phyloP scores from a whole-genome alignment of 129 eudicot genomes.

The Centaurea solstitialis region DNA sequence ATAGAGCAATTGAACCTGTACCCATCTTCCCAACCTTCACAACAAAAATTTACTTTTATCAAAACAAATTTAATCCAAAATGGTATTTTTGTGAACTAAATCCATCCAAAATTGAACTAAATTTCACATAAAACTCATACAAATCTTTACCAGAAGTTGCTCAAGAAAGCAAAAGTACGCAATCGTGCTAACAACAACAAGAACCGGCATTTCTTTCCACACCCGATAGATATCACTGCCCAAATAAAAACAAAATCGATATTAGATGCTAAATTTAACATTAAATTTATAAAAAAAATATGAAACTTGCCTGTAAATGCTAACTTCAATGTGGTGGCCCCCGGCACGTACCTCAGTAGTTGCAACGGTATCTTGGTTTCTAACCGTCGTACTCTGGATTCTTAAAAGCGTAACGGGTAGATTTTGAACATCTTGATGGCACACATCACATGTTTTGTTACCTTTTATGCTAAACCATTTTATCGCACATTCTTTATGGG shows the following conservation, averaged over 20 bases:
- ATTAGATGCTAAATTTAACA: neutral
- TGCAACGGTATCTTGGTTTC: slow-evolving; percentile 35
- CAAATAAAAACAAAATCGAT: neutral
- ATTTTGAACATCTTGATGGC: slow-evolving; percentile 84
- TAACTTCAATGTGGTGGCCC: slow-evolving; percentile 51
- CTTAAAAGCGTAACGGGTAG: slow-evolving; percentile 84
- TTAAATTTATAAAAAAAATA: neutral
- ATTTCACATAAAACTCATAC: neutral
- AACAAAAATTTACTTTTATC: neutral
- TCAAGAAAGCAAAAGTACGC: slow-evolving; percentile 96
- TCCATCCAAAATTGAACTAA: neutral
- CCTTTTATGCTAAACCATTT: slow-evolving; percentile 99
- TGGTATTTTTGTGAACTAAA: neutral
- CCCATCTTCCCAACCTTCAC: slow-evolving; percentile 78
- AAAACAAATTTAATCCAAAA: neutral
- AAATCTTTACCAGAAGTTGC: slow-evolving; percentile 76
- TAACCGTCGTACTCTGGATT: slow-evolving; percentile 47
- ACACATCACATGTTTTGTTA: slow-evolving; percentile 90
- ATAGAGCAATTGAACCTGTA: slow-evolving; percentile 73
- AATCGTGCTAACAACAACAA: slow-evolving; percentile 88
- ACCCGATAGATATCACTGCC: slow-evolving; percentile 56
- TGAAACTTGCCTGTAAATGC: slow-evolving; percentile 73
- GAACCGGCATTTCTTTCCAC: slow-evolving; percentile 94
- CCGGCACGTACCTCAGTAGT: slow-evolving; percentile 29
- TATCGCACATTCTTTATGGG: slow-evolving; percentile 91